These are phyloP conservation scores for Daucus carota DNA, from an alignment of 129 eudicot genomes.

Conservation along the genomic window DNA sequence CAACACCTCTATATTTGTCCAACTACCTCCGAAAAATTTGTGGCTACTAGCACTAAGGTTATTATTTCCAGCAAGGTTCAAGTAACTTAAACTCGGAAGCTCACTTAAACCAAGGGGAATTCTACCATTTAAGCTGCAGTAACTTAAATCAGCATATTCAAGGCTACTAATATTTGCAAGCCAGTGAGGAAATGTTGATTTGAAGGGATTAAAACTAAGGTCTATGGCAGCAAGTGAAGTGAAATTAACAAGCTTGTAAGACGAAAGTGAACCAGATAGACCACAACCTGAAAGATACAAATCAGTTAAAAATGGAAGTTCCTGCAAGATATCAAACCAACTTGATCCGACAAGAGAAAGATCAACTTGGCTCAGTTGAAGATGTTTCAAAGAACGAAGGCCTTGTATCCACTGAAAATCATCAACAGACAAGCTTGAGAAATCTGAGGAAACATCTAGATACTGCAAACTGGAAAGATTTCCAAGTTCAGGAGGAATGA, in stretches of 20 bases:
- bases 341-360: slow-evolving; percentile 21
- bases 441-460: slow-evolving; percentile 35
- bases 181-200: slow-evolving; percentile 22
- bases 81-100: slow-evolving; percentile 23
- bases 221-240: slow-evolving; percentile 27
- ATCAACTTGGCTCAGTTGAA: slow-evolving; percentile 22
- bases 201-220: slow-evolving; percentile 19
- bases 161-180: slow-evolving; percentile 21
- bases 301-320: slow-evolving; percentile 23
- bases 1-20: slow-evolving; percentile 31
- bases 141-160: slow-evolving; percentile 22
- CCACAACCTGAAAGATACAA: slow-evolving; percentile 17
- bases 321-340: slow-evolving; percentile 22
- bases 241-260: slow-evolving; percentile 13
- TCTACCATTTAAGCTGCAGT: slow-evolving; percentile 1
- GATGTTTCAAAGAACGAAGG: slow-evolving; percentile 23
- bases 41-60: slow-evolving; percentile 30
- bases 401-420: slow-evolving; percentile 25
- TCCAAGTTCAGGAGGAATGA: slow-evolving; percentile 27
- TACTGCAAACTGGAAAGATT: slow-evolving; percentile 38
- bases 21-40: slow-evolving; percentile 22
- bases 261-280: slow-evolving; percentile 16
- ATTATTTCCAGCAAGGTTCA: slow-evolving; percentile 30
- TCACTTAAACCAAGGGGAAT: slow-evolving; percentile 23
- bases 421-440: slow-evolving; percentile 14